A percentile compares a stretch with the other conserved stretches of the same genome.
Conservation (phyloP, 306 rosid genomes). For the Purshia tridentata region DNA sequence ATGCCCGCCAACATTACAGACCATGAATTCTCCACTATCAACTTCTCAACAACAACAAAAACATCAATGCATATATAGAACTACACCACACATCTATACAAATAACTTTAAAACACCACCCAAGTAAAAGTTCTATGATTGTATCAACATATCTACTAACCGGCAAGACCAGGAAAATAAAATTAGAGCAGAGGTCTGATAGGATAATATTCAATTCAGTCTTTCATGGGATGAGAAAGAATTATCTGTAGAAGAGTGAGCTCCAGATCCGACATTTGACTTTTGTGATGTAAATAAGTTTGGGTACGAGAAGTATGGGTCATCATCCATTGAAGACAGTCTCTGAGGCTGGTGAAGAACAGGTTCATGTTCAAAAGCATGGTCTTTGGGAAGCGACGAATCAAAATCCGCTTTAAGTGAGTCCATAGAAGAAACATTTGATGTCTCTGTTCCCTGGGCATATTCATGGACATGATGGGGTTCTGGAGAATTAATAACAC, state of each 20-base stretch:
- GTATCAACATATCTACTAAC: conserved; percentile 11
- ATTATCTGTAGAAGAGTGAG: conserved; percentile 44
- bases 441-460: conserved; percentile 35
- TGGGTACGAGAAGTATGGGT: conserved; percentile 70
- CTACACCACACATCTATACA: conserved; percentile 12
- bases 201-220: conserved; percentile 22
- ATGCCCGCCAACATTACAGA: conserved; percentile 1
- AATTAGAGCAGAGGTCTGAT: not conserved
- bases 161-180: conserved; percentile 31
- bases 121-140: not conserved
- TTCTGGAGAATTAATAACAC: conserved; percentile 21
- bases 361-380: conserved; percentile 30
- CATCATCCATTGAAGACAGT: conserved; percentile 77
- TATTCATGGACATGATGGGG: conserved; percentile 38
- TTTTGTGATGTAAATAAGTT: conserved; percentile 68
- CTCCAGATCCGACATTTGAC: conserved; percentile 44
- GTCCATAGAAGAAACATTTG: conserved; percentile 41
- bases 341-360: conserved; percentile 58
- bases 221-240: conserved; percentile 40
- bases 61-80: not conserved
- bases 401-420: conserved; percentile 41
- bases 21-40: conserved; percentile 1
- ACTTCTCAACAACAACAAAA: not conserved
- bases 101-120: conserved; percentile 3
- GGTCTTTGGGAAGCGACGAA: conserved; percentile 37